Base-by-base conservation (phyloP, 208 protist genomes). In the Tritrichomonas musculus region DNA sequence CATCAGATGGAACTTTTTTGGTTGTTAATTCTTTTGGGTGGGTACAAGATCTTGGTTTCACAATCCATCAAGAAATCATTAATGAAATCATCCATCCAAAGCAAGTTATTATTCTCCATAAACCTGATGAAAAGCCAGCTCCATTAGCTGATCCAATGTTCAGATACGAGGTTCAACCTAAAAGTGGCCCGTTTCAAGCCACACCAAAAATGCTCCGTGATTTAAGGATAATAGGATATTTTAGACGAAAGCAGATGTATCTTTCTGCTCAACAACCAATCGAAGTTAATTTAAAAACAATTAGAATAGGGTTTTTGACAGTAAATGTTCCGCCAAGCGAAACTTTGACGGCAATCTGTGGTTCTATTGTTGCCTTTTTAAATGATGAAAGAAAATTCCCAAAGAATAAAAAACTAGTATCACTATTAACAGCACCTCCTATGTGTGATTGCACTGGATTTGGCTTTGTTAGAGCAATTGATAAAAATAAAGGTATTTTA, bases 11-110 rank as follows among this genome's bases (percentile, higher is more conserved):
- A 17, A 57, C 39, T 1, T n/a, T 27, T 39, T 33, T 88, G 27
- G 47, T 88, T 33, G n/a, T 88, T 53, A 88, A 88, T 50, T 88
- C 77, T 33, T 60, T 88, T 36, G 77, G 77, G 25, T 60, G 25
- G 8, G 25, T 88, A 0, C 27, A 53, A 53, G 47, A 88, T 22
- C 14, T 27, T 57, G 77, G 77, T 53, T 2, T 60, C 11, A 20
- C 2, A 2, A 39, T 88, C 9, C 77, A 88, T 57, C 44, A 82
- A 82, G 17, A 14, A 49, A n/a, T n/a, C n/a, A 82, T 82, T 30
- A 50, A 22, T 30, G 14, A 82, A 47, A 47, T 82, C 30, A 50
- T 82, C 27, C n/a, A 47, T 50, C 73, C 73, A 82, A 39, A 82
- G 22, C 33, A 82, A 14, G 30, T 50, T 30, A 50, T 88, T 39